Percentiles rank a stretch among this genome's conserved stretches.
These are phyloP conservation scores for Dalechampia spathulata DNA, from an alignment of 441 rosid species.

Conservation along the genomic window DNA sequence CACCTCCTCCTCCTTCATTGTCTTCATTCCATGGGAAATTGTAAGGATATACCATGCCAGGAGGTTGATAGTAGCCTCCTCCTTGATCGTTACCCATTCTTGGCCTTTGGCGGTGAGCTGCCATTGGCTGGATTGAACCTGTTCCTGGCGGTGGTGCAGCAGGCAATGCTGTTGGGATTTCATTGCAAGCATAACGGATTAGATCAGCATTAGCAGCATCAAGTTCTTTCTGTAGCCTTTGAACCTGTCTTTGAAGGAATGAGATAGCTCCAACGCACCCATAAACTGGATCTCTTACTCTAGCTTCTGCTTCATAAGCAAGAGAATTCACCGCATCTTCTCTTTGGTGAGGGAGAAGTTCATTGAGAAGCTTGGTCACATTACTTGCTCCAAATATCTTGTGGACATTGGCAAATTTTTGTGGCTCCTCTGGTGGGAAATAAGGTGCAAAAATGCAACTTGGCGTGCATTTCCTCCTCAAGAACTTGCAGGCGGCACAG, in stretches of 20 bases:
- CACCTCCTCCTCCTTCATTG: slow-evolving; percentile 46
- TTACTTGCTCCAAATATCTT: slow-evolving; percentile 97
- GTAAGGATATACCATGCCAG: slow-evolving; percentile 33
- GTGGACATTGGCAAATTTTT: slow-evolving; percentile 90
- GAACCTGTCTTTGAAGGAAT: slow-evolving; percentile 84
- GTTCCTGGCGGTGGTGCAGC: no score
- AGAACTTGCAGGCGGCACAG: slow-evolving; percentile 96
- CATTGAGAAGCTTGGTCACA: slow-evolving; percentile 84
- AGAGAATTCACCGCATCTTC: slow-evolving; percentile 94
- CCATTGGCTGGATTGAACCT: slow-evolving; percentile 23
- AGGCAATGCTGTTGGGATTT: slow-evolving; percentile 36
- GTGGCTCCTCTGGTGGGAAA: slow-evolving; percentile 97
- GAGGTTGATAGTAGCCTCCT: slow-evolving; percentile 29
- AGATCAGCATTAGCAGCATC: slow-evolving; percentile 79
- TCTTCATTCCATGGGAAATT: slow-evolving; percentile 60
- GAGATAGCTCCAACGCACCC: slow-evolving; percentile 97
- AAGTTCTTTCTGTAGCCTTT: slow-evolving; percentile 87
- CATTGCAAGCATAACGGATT: slow-evolving; percentile 55
- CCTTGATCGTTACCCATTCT: slow-evolving; percentile 40
- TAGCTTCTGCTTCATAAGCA: slow-evolving; percentile 93
- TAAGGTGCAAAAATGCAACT: slow-evolving; percentile 95
- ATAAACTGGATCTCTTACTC: slow-evolving; percentile 85
- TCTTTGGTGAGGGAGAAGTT: slow-evolving; percentile 86
- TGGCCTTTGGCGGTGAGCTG: slow-evolving; percentile 29
- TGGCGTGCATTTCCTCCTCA: slow-evolving; percentile 90